Percentiles rank a stretch among this genome's conserved stretches.
Conservation (phyloP, 257 asterid species). For the Parsonsia alboflavescens region DNA sequence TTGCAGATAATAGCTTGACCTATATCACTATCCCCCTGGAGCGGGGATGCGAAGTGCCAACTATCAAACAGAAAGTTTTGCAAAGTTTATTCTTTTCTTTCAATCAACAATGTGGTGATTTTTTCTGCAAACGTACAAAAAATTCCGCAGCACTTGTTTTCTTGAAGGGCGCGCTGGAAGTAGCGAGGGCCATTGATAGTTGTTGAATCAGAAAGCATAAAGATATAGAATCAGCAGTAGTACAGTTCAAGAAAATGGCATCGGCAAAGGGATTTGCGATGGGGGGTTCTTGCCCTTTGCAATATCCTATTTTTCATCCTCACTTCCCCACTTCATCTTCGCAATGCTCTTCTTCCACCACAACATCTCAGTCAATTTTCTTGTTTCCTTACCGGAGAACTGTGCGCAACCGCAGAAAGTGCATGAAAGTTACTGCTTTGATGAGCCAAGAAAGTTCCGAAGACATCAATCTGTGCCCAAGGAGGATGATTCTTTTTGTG, state of each 20-base stretch:
- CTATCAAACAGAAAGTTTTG: background rate
- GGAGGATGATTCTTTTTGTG: conserved; percentile 49
- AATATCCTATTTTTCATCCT: conserved; percentile 34
- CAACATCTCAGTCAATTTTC: conserved; percentile 25
- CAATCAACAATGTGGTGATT: background rate
- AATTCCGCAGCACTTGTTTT: background rate
- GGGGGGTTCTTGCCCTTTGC: conserved; percentile 36
- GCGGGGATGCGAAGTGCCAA: background rate
- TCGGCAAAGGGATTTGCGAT: conserved; percentile 24
- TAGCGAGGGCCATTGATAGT: background rate
- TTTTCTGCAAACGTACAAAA: background rate
- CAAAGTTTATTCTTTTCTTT: background rate
- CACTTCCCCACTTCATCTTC: conserved; percentile 28
- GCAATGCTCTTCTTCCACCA: conserved; percentile 23
- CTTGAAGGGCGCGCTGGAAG: background rate
- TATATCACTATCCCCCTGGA: background rate
- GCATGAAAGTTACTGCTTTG: conserved; percentile 25
- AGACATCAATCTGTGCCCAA: conserved; percentile 25
- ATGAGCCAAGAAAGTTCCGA: conserved; percentile 32
- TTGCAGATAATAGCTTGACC: background rate
- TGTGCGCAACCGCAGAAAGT: conserved; percentile 25
- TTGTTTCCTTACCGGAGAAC: conserved; percentile 27
- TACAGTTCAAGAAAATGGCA: background rate
- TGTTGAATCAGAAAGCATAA: background rate
- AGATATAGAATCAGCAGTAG: background rate